Base-by-base conservation (phyloP, 2,329 filamentous ascomycete genomes). In the Pseudogymnoascus sp. region DNA sequence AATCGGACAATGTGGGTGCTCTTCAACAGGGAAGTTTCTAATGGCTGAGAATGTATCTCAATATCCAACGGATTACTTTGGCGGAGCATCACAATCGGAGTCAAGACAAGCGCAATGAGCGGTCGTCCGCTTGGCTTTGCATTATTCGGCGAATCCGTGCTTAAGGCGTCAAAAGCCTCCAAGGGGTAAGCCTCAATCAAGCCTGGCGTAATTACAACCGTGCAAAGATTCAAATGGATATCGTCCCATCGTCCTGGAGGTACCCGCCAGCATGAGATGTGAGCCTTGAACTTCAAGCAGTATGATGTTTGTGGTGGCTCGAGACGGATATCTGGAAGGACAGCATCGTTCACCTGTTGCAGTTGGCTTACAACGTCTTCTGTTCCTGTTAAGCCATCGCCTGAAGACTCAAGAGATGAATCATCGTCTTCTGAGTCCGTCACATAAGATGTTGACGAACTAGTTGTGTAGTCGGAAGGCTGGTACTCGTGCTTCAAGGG, bases 401-500 rank as follows among this genome's bases (percentile, higher is more conserved):
- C 78, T 1, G 79, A 82, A 7, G 68, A 68, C 25, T 76, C 74
- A 11, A 72, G 74, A 6, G 77, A 77, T 12, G 82, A 83, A 34
- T 80, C 78, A 34, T 80, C 79, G 23, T 81, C 77, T 37, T 81
- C 79, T n/a, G 84, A 82, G 23, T 80, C 81, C 5, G 82, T 85
- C 36, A 77, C 78, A 38, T 82, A 77, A 5, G 85, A 85, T 43
- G 84, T 83, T 0, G 86, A 87, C 53, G 84, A 85, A 5, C 75
- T 78, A 0, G 84, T 87, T 0, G 83, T 86, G 59, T 80, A 75
- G 60, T 87, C 84, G 0, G 95, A 97, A 12, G 93, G 93, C 66
- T 93, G 88, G 70, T 97, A 99, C 76, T 99, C 93, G 72, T 97
- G 93, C 77, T 99, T 99, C 60, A 99, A 80, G 0, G 95, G 95